Evolutionary conservation across 768 basidiomycete genomes (phyloP).

Genomic region (Termitomyces sp.): DNA sequence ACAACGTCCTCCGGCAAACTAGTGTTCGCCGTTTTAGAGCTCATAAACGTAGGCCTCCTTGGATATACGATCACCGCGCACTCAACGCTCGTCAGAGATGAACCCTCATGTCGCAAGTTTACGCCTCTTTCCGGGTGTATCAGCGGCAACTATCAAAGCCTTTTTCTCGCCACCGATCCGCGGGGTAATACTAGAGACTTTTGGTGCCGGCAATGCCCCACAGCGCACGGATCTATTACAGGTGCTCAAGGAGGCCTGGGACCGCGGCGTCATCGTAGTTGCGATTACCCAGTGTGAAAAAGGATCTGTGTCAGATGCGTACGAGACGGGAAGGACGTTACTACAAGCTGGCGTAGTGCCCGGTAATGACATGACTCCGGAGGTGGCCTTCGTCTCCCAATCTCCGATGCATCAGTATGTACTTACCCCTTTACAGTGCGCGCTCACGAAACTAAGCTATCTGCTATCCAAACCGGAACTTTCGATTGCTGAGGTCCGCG

Average conservation of each 20-base stretch:
- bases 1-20: constrained; percentile 80
- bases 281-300: constrained; percentile 90
- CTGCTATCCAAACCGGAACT: constrained; percentile 86
- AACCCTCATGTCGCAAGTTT: constrained; percentile 80
- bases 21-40: constrained; percentile 75
- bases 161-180: constrained; percentile 73
- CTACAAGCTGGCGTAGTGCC: constrained; percentile 75
- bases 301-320: constrained; percentile 82
- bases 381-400: constrained; percentile 44
- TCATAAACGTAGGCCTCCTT: constrained; percentile 59
- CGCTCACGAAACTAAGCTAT: constrained; percentile 87
- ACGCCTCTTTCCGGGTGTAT: constrained; percentile 87
- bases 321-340: constrained; percentile 74
- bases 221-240: constrained; percentile 72
- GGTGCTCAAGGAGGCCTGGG: constrained; percentile 79
- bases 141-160: constrained; percentile 66
- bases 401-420: neutral
- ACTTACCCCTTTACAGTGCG: constrained; percentile 54
- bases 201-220: constrained; percentile 92
- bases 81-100: constrained; percentile 52
- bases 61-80: neutral
- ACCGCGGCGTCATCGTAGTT: constrained; percentile 82
- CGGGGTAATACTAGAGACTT: constrained; percentile 88
- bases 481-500: constrained; percentile 61
- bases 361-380: constrained; percentile 95